Evolutionary conservation across 306 rosid species (phyloP), one percentile per base, ranked within the genome.

Genomic region (Pachyrhizus erosus): DNA sequence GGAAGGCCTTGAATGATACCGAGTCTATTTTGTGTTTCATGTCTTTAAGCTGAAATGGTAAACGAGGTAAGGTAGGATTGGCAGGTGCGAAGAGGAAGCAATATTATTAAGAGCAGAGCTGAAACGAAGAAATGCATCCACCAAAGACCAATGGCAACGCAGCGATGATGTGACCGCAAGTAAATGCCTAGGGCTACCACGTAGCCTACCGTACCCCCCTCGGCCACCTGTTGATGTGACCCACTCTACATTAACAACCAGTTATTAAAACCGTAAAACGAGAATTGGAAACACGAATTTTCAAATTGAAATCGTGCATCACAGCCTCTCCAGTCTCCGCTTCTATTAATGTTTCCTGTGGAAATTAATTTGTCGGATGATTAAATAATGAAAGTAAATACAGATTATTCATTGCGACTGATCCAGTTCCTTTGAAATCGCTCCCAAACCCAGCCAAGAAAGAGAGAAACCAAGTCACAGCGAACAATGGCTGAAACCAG

Each of bases 211-310:
- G 67, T 72, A 78, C 88, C 27, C 84, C 26, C 75, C 84, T 60
- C 73, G 64, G 80, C 80, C 88, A 84, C 88, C 90, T 87, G 90
- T 61, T 87, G 90, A 87, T 87, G 90, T 87, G 90, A 87, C 90
- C 83, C 90, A 87, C 88, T 84, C 70, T 0, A 58, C 90, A 81
- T 81, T 69, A 87, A 87, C 88, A 78, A 42, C 70, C 88, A 87
- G 88, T 87, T 31, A 14, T 15, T 84, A 69, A 84, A 81, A 51
- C 86, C 39, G 87, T 48, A 77, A 82, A 77, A 77, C 52, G 8
- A 24, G 11, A 72, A 48, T 48, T 74, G 40, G 31, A 82, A 46
- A 46, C 52, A 23, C 9, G n/a, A 14, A 5, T 26, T 81, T 71
- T 65, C 73, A 81, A 67, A 55, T 68, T 65, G 57, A 48, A 83